These are phyloP conservation scores for Aspergillus sparsus DNA, from an alignment of 495 filamentous ascomycete genomes.

Conservation along the genomic window DNA sequence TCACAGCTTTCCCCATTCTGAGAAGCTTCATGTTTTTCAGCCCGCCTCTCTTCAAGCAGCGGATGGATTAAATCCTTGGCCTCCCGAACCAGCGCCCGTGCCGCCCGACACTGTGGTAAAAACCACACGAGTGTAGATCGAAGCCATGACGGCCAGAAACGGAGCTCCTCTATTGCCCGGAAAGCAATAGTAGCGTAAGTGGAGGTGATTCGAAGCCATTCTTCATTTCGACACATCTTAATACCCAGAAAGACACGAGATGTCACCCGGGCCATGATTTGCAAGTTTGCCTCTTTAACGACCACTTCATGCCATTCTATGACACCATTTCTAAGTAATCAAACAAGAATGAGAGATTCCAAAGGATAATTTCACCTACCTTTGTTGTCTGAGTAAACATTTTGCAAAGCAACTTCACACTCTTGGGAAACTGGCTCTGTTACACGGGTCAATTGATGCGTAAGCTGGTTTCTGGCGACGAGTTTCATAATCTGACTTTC, in stretches of 20 bases:
- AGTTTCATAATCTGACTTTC: too few species aligned
- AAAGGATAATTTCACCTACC: too few species aligned
- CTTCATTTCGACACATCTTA: conserved; percentile 42
- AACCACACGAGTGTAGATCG: conserved; percentile 23
- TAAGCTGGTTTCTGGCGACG: too few species aligned
- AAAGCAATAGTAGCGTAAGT: conserved; percentile 44
- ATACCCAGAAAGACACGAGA: conserved; percentile 50
- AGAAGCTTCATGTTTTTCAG: neutral
- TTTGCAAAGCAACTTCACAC: too few species aligned
- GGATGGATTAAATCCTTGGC: conserved; percentile 16
- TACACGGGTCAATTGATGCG: too few species aligned
- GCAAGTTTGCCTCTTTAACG: conserved; percentile 37
- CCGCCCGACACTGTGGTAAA: conserved; percentile 13
- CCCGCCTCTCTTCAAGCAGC: conserved; percentile 16
- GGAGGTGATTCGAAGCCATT: conserved; percentile 41
- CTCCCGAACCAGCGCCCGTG: conserved; percentile 5
- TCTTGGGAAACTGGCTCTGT: too few species aligned
- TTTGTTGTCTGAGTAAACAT: too few species aligned
- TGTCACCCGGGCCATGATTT: conserved; percentile 48
- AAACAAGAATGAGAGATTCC: too few species aligned
- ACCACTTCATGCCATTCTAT: conserved; percentile 25
- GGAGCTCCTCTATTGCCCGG: conserved; percentile 32
- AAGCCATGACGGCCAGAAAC: conserved; percentile 39
- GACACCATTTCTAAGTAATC: too few species aligned
- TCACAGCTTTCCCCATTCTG: neutral